Conservation (phyloP, 2,329 filamentous ascomycete species). For the Thermothelomyces thermophilus region DNA sequence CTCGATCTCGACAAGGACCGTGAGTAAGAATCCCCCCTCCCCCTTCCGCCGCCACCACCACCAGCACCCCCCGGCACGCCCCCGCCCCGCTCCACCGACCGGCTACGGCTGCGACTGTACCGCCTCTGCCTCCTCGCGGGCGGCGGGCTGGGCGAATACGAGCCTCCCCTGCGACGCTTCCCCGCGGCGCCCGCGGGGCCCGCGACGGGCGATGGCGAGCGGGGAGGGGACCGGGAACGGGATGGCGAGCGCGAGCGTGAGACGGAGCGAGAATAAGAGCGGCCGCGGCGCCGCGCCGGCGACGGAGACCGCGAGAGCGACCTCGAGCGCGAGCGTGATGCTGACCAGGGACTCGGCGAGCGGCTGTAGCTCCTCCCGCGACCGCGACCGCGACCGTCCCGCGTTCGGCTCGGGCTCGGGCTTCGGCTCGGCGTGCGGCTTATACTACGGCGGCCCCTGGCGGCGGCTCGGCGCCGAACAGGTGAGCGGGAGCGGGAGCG, state of each 20-base stretch:
- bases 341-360: slow-evolving; percentile 11
- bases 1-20: background rate
- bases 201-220: background rate
- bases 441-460: slow-evolving; percentile 8
- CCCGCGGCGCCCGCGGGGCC: background rate
- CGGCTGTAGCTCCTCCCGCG: slow-evolving; percentile 17
- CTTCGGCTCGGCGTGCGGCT: slow-evolving; percentile 8
- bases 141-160: slow-evolving; percentile 20
- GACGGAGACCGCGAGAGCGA: slow-evolving; percentile 9
- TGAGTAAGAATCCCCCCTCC: background rate
- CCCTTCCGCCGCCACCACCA: background rate
- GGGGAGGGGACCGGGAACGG: slow-evolving; percentile 10
- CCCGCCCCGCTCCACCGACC: background rate
- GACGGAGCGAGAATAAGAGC: slow-evolving; percentile 14
- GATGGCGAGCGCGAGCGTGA: slow-evolving; percentile 3
- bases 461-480: no score
- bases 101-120: slow-evolving; percentile 3
- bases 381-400: background rate
- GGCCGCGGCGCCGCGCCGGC: slow-evolving; percentile 15
- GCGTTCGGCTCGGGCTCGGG: background rate
- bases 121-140: slow-evolving; percentile 15
- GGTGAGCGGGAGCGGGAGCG: background rate
- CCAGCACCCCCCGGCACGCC: background rate
- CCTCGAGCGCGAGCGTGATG: slow-evolving; percentile 11
- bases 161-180: slow-evolving; percentile 17